Conservation (phyloP, 352 stramenopile genomes). For the Globisporangium nodosum region DNA sequence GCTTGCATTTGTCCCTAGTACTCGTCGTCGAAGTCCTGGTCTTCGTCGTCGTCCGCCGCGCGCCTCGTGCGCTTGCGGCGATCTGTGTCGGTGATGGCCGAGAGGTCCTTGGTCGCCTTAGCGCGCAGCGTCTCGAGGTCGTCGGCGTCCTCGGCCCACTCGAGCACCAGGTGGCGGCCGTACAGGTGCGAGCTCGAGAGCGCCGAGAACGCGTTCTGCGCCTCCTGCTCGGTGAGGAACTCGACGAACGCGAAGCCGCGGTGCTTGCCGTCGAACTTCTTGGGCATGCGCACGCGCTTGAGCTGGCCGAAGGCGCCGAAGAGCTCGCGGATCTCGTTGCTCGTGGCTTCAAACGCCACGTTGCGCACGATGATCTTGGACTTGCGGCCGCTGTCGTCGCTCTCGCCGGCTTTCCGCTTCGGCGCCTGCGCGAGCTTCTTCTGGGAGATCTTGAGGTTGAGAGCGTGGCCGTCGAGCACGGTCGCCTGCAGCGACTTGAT, state of each 20-base stretch:
- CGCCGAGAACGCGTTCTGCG: slow-evolving; percentile 87
- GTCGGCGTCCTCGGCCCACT: slow-evolving; percentile 93
- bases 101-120: slow-evolving; percentile 74
- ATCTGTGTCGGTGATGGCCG: slow-evolving; percentile 60
- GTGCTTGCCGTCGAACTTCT: slow-evolving; percentile 98
- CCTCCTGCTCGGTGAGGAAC: slow-evolving; percentile 96
- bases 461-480: slow-evolving; percentile 92
- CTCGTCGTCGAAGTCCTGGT: slow-evolving; percentile 33
- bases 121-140: slow-evolving; percentile 80
- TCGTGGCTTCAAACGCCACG: slow-evolving; percentile 97
- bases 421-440: slow-evolving; percentile 58
- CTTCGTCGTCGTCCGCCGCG: slow-evolving; percentile 32
- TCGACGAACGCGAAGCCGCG: slow-evolving; percentile 99
- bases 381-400: slow-evolving; percentile 31
- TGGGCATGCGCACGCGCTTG: slow-evolving; percentile 96
- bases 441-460: slow-evolving; percentile 93
- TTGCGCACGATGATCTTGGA: slow-evolving; percentile 99
- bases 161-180: slow-evolving; percentile 97
- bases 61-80: slow-evolving; percentile 61
- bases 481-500: slow-evolving; percentile 70
- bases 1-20: slow-evolving; percentile 15
- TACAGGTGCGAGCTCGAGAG: slow-evolving; percentile 97
- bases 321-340: slow-evolving; percentile 95
- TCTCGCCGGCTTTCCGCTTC: slow-evolving; percentile 34
- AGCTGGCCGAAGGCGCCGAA: slow-evolving; percentile 97